Percentiles rank a stretch among this genome's conserved stretches.
phyloP scores from a whole-genome alignment of 495 filamentous ascomycete species.

The Ascodesmis nigricans region DNA sequence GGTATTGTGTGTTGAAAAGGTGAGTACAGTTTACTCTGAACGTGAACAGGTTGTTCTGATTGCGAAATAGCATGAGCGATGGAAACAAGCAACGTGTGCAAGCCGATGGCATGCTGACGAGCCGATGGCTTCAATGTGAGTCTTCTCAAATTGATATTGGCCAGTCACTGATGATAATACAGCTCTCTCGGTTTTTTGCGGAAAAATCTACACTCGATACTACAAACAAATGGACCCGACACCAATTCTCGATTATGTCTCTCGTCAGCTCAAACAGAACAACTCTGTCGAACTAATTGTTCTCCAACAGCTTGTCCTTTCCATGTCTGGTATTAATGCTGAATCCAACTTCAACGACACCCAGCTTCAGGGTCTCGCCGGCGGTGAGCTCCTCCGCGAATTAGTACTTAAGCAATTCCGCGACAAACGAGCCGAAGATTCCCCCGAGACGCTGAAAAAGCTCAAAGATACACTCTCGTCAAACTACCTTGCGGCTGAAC shows the following conservation, averaged over 20 bases:
- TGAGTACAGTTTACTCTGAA: slow-evolving; percentile 40
- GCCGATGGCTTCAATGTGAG: slow-evolving; percentile 47
- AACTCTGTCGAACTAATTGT: slow-evolving; percentile 74
- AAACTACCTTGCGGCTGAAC: slow-evolving; percentile 44
- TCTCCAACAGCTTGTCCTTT: slow-evolving; percentile 62
- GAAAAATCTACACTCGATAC: slow-evolving; percentile 63
- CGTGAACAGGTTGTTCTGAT: slow-evolving; percentile 62
- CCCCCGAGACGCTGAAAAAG: slow-evolving; percentile 54
- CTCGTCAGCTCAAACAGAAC: slow-evolving; percentile 53
- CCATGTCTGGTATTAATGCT: slow-evolving; percentile 80
- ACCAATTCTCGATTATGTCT: slow-evolving; percentile 75
- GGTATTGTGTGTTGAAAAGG: slow-evolving; percentile 33
- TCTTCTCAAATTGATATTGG: not conserved
- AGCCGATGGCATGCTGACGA: slow-evolving; percentile 64
- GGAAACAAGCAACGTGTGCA: slow-evolving; percentile 59
- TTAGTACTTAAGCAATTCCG: slow-evolving; percentile 55
- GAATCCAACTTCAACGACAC: slow-evolving; percentile 67
- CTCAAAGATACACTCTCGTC: slow-evolving; percentile 36
- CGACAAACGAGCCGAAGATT: slow-evolving; percentile 59
- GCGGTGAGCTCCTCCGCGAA: slow-evolving; percentile 53
- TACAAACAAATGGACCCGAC: slow-evolving; percentile 59
- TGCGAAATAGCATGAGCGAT: slow-evolving; percentile 23
- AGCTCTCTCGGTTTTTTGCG: slow-evolving; percentile 63
- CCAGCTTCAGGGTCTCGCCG: slow-evolving; percentile 67
- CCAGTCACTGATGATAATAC: slow-evolving; percentile 12